Evolutionary conservation across 352 stramenopile genomes (phyloP).

Genomic region (Phytophthora boehmeriae): DNA sequence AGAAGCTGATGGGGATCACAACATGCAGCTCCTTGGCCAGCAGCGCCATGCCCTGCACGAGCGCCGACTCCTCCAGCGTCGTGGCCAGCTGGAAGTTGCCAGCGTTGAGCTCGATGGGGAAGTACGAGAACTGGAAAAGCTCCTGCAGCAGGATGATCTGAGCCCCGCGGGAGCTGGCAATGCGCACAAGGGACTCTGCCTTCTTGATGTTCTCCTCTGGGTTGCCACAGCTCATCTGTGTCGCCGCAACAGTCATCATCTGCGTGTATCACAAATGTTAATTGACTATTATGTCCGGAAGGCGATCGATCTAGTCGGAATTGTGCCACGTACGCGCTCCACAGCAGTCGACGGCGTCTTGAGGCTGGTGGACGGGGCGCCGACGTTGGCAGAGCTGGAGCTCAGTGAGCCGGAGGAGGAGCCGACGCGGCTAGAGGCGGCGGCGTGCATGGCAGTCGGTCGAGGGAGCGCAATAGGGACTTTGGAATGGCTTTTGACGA

Average conservation of each 20-base stretch:
- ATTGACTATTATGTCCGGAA: conserved; percentile 10
- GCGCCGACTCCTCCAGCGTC: conserved; percentile 78
- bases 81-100: conserved; percentile 90
- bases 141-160: conserved; percentile 93
- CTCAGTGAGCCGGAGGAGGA: conserved; percentile 39
- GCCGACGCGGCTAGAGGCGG: conserved; percentile 32
- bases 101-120: conserved; percentile 90
- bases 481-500: neutral
- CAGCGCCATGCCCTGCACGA: conserved; percentile 88
- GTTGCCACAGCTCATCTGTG: conserved; percentile 88
- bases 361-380: conserved; percentile 13
- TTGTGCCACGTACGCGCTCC: conserved; percentile 48
- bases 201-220: conserved; percentile 92
- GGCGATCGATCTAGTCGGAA: conserved; percentile 3
- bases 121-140: conserved; percentile 92
- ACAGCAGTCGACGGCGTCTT: conserved; percentile 57
- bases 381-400: conserved; percentile 31
- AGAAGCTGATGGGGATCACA: conserved; percentile 93
- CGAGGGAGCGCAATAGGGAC: neutral
- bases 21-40: conserved; percentile 91
- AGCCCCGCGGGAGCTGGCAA: conserved; percentile 84
- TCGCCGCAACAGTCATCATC: conserved; percentile 87
- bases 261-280: conserved; percentile 22
- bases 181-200: conserved; percentile 88
- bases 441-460: conserved; percentile 38